Base-by-base conservation (phyloP, 192 early-diverging fungal genomes). In the Podila epicladia region DNA sequence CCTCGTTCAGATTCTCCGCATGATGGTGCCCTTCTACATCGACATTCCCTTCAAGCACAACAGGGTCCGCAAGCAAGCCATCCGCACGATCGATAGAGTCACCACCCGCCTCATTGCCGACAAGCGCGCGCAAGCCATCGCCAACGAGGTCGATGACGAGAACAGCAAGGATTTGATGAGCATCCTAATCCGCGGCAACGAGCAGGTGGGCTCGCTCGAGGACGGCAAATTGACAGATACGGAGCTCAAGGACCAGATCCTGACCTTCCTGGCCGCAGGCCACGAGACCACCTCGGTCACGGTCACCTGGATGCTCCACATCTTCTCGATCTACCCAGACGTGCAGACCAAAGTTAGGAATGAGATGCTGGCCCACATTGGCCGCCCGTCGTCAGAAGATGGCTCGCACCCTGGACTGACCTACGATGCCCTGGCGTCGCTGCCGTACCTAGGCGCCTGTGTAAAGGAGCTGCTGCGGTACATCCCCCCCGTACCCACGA, bases 201-300 rank as follows among this genome's bases (percentile, higher is more conserved):
- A 88, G 38, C 65, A 67, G 29, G 83, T 84, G n/a, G 73, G 72
- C 4, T 69, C 75, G 0, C 75, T 83, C 4, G 64, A 85, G 57
- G 75, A 66, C 4, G 76, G 74, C 50, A 84, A 73, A 5, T 70
- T 91, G 65, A 76, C 71, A 24, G 83, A 82, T 12, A 28, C 51
- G 15, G 86, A 89, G 67, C 71, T 91, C 35, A 69, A 87, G 62
- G 73, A 87, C 58, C 89, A 90, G 55, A 85, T 87, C 62, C 58
- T 90, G 71, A 90, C 87, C 3, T 89, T 90, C 64, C 68, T 90
- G 33, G 86, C 84, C 3, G 89, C 89, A 15, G 89, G 89, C 19
- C 89, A 91, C 63, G 88, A 89, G 73, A 91, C 89, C 1, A 88
- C 89, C 0, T 82, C 82, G 35, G 72, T 83, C 9, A 67, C 86